Base-by-base conservation (phyloP, 2,329 filamentous ascomycete species). In the Aureobasidium namibiae region DNA sequence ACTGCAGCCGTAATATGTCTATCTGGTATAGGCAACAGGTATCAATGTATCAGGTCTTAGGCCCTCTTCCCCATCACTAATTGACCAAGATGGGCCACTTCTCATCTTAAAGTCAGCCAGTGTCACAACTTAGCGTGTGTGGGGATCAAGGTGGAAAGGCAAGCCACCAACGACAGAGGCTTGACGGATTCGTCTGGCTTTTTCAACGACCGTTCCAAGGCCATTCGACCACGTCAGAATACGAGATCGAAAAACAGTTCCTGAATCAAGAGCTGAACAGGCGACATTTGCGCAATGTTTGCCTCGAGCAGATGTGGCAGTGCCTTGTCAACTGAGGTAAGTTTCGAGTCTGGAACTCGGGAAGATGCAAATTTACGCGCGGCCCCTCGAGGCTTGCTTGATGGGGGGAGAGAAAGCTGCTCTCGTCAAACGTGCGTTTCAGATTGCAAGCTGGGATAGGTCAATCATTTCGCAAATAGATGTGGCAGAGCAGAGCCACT, bases 121-220 rank as follows among this genome's bases (percentile, higher is more conserved):
- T 11, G 29, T 21, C 39, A 24, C 24, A 45, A 21, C 8, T 36
- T 56, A 56, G 52, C 39, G 39, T 21, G 52, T 56, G 23, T 56
- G 26, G 52, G 29, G 52, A 45, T 14, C 18, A 4, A 54, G 50
- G 52, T 13, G 24, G 38, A 31, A 56, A n/a, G n/a, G 39, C 39
- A 33, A 56, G 52, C 52, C 52, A 56, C 52, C 31, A 36, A 45
- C 39, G 39, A 56, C 38, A 45, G 38, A 44, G 52, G 52, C 52
- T 45, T 33, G 36, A 36, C 38, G 23, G 38, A 29, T 44, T 38
- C 3, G 26, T 42, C 24, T 42, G 50, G 23, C 33, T n/a, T 38
- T 52, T 29, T 21, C 44, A 49, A 36, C 46, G 46, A 13, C 21
- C n/a, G n/a, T 14, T 11, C 42, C 50, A n/a, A 21, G 33, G 38